Evolutionary conservation across 2,329 filamentous ascomycete genomes (phyloP).

Genomic region (Monilinia fructigena): DNA sequence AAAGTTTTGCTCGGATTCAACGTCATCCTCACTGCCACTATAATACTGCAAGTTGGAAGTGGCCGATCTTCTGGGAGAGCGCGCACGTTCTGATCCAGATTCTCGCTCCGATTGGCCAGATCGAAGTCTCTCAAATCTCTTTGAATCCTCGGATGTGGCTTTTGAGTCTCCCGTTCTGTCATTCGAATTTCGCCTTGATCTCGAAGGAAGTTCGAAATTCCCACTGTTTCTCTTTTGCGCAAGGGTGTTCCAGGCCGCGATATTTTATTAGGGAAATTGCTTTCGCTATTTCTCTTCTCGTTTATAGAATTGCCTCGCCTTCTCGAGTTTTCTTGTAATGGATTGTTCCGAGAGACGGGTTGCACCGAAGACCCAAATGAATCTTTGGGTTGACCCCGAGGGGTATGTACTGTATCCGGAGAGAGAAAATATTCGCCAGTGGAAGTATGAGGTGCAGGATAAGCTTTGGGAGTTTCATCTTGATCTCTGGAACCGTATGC

Average conservation of each 20-base stretch:
- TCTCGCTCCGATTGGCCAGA: constrained; percentile 29
- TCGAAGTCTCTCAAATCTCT: constrained; percentile 29
- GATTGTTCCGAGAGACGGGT: constrained; percentile 42
- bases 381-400: constrained; percentile 27
- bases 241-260: constrained; percentile 30
- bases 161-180: constrained; percentile 35
- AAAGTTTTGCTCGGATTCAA: constrained; percentile 33
- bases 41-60: constrained; percentile 29
- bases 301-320: constrained; percentile 33
- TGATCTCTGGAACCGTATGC: constrained; percentile 30
- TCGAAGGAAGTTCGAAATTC: constrained; percentile 26
- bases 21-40: constrained; percentile 38
- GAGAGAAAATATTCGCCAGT: constrained; percentile 46
- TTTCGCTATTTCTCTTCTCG: constrained; percentile 35
- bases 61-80: constrained; percentile 31
- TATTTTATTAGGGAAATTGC: constrained; percentile 24
- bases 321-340: constrained; percentile 40
- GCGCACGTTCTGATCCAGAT: constrained; percentile 24
- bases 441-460: constrained; percentile 26
- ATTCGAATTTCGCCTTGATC: constrained; percentile 29
- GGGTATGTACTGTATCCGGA: constrained; percentile 44
- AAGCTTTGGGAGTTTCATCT: constrained; percentile 39
- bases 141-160: constrained; percentile 31
- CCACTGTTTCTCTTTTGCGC: constrained; percentile 31
- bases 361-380: constrained; percentile 29